Base-by-base conservation (phyloP, 306 rosid species). In the Medicago ruthenica region DNA sequence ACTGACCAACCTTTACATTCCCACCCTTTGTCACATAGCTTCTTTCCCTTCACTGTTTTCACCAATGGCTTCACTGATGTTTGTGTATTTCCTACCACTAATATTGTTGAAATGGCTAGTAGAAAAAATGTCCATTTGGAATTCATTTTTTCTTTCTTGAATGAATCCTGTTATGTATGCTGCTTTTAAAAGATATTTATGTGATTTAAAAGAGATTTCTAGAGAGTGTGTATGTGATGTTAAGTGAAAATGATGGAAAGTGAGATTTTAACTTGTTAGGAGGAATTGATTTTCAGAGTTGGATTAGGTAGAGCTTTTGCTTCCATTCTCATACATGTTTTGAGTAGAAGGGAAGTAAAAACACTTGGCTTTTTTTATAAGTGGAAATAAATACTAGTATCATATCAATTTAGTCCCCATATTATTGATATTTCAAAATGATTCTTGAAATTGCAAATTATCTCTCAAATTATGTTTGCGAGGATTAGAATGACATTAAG, bases 21-120 rank as follows among this genome's bases (percentile, higher is more conserved):
- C 97, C 97, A 95, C 3, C 97, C 99, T 81, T 80, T 86, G 76
- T 82, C 87, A 80, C 99, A 95, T 7, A 92, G 8, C 81, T 76
- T 95, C 88, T 89, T 89, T 16, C 99, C 99, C 66, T 21, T 85
- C 72, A 85, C 97, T 16, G 0, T 81, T 93, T 92, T 95, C 82
- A 87, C 89, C 86, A 71, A 14, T 13, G 91, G 79, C 77, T 79
- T 77, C 74, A 75, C 88, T 21, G 79, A 21, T 65, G 88, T 16
- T 71, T 85, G 82, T 17, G 84, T 81, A 41, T 67, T 58, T 24
- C 31, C 85, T 17, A 59, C 4, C 13, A 55, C 76, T 12, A 80
- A 18, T 10, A 76, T 63, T 15, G 80, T 47, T 22, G 78, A 75
- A 31, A 83, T 34, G 22, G 77, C 15, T 77, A 93, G 58, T 15